A percentile compares a stretch with the other conserved stretches of the same genome.
phyloP scores from a whole-genome alignment of 345 rosid species.

The Lagerstroemia speciosa region DNA sequence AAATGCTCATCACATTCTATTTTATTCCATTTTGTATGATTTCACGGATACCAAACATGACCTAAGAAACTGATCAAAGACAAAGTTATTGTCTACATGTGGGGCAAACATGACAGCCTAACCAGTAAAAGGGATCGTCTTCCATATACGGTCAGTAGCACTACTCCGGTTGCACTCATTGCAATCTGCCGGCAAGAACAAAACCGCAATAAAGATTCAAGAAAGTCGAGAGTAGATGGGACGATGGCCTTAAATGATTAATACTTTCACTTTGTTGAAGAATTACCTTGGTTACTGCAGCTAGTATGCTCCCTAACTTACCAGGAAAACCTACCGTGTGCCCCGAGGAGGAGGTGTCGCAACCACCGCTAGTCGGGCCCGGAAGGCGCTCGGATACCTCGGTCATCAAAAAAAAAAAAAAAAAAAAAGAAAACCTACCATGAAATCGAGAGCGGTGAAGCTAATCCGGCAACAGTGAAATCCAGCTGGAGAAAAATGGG shows the following conservation, averaged over 20 bases:
- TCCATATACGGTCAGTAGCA: constrained; percentile 65
- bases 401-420: too few relatives aligned
- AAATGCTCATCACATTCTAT: too few relatives aligned
- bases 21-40: too few relatives aligned
- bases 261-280: neutral
- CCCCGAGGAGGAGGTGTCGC: too few relatives aligned
- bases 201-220: neutral
- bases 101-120: constrained; percentile 3
- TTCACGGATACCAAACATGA: too few relatives aligned
- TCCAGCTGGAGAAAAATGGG: neutral
- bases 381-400: too few relatives aligned
- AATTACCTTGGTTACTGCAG: neutral
- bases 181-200: constrained; percentile 31
- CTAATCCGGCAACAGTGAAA: neutral
- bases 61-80: neutral
- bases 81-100: neutral
- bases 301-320: neutral
- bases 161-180: constrained; percentile 50
- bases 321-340: constrained; percentile 1
- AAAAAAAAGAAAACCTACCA: too few relatives aligned
- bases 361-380: too few relatives aligned
- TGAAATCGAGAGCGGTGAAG: neutral
- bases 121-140: constrained; percentile 73
- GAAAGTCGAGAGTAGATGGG: too few relatives aligned
- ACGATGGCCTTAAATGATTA: too few relatives aligned